Evolutionary conservation across 2,329 filamentous ascomycete species (phyloP), one percentile per base, ranked within the genome.

Genomic region (Microascus cirrosus): DNA sequence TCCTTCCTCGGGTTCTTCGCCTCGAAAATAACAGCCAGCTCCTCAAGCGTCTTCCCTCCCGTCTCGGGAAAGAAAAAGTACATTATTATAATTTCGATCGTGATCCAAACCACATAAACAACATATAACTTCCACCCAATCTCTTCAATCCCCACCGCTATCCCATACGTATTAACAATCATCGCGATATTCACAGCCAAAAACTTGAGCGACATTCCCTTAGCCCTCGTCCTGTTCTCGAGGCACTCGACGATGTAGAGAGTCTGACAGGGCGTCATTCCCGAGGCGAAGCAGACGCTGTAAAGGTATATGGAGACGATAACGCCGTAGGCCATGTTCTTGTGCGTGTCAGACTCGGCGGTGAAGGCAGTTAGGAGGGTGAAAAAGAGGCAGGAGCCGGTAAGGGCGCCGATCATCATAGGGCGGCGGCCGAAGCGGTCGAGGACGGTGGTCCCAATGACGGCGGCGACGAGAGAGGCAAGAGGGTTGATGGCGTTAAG

Each of bases 31-130:
- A 81, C 80, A 53, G 85, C 81, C 61, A 87, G 78, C 67, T 87
- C 83, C 67, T 89, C 86, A 1, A 89, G 81, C 1, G 85, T 88
- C 0, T 83, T 83, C 2, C 85, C 85, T 65, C 82, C 83, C 22
- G 86, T 89, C 73, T 90, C 86, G 58, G 86, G 78, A 67, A 84
- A 86, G 68, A 85, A 79, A 73, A 83, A 83, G 69, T 78, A 85
- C 39, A 86, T 81, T 63, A 86, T 84, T 52, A 80, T 61, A 53
- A 85, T 71, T 68, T 86, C 81, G 64, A 77, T 68, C 53, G 78
- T 72, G 65, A 85, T 79, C 83, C 83, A 86, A 58, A 82, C 68
- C 24, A 81, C 82, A 70, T 86, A 86, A 70, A 85, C 83, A 52
- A 85, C 74, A 75, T 83, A 85, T 58, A 86, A 80, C 69, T 85